A percentile compares a stretch with the other conserved stretches of the same genome.
These are phyloP conservation scores for Ganoderma boninense DNA, from an alignment of 1,284 basidiomycete species.

Conservation along the genomic window DNA sequence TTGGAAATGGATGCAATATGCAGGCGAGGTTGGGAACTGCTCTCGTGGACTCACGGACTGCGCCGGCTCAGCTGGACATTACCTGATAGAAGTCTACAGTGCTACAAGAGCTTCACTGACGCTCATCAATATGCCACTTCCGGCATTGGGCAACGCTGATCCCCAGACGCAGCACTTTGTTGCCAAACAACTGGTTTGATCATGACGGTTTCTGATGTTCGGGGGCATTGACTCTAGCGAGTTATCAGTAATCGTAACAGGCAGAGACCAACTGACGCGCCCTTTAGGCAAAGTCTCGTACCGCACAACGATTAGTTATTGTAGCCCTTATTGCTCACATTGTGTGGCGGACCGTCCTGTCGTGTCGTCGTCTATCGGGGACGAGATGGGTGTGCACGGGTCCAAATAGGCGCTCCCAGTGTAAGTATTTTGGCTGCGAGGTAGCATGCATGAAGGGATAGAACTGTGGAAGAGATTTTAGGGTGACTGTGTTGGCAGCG, in stretches of 20 bases:
- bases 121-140: neutral
- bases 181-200: neutral
- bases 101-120: neutral
- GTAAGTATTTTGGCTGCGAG: too few species aligned
- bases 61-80: neutral
- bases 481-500: too few species aligned
- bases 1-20: neutral
- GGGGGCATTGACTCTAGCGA: too few species aligned
- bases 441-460: too few species aligned
- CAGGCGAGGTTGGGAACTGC: neutral
- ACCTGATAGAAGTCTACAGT: too few species aligned
- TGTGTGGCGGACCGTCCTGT: too few species aligned
- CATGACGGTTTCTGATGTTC: neutral
- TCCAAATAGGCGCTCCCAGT: too few species aligned
- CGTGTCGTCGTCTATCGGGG: too few species aligned
- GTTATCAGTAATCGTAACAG: neutral
- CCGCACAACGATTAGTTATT: too few species aligned
- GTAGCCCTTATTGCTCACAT: too few species aligned
- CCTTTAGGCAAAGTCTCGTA: neutral
- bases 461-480: too few species aligned
- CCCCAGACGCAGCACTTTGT: neutral
- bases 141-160: neutral
- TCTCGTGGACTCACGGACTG: neutral
- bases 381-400: too few species aligned
- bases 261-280: neutral